These are phyloP conservation scores for Marasmius fiardii DNA, from an alignment of 1,284 basidiomycete genomes.

Conservation along the genomic window DNA sequence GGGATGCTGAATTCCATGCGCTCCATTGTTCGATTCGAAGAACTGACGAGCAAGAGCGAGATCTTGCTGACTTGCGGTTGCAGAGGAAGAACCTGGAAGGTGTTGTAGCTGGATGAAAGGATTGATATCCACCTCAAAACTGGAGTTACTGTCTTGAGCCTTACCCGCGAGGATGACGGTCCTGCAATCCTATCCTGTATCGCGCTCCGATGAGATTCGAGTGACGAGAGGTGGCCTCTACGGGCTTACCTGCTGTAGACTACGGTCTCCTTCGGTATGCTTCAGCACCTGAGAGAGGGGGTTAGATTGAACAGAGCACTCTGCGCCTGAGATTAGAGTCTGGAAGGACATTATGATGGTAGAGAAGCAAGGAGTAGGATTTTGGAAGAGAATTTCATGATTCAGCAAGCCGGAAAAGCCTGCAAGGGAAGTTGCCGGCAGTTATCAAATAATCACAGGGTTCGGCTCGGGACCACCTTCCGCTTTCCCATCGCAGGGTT, in stretches of 20 bases:
- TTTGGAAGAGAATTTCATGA: neutral
- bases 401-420: neutral
- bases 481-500: neutral
- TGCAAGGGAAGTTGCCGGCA: neutral
- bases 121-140: slow-evolving; percentile 2
- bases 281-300: slow-evolving; percentile 90
- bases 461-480: neutral
- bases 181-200: slow-evolving; percentile 69
- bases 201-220: slow-evolving; percentile 6
- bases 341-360: slow-evolving; percentile 60
- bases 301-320: slow-evolving; percentile 85
- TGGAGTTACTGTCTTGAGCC: slow-evolving; percentile 13
- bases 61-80: slow-evolving; percentile 57
- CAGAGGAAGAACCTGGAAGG: slow-evolving; percentile 53
- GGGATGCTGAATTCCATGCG: slow-evolving; percentile 17
- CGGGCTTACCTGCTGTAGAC: slow-evolving; percentile 73
- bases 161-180: slow-evolving; percentile 66
- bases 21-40: slow-evolving; percentile 48
- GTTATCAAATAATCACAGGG: neutral
- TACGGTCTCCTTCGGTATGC: slow-evolving; percentile 87
- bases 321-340: slow-evolving; percentile 85
- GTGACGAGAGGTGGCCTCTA: neutral
- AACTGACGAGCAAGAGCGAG: slow-evolving; percentile 75
- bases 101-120: slow-evolving; percentile 56
- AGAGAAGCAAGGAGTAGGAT: neutral